Evolutionary conservation across 2,329 filamentous ascomycete genomes (phyloP).

Genomic region (Pestalotiopsis sp.): DNA sequence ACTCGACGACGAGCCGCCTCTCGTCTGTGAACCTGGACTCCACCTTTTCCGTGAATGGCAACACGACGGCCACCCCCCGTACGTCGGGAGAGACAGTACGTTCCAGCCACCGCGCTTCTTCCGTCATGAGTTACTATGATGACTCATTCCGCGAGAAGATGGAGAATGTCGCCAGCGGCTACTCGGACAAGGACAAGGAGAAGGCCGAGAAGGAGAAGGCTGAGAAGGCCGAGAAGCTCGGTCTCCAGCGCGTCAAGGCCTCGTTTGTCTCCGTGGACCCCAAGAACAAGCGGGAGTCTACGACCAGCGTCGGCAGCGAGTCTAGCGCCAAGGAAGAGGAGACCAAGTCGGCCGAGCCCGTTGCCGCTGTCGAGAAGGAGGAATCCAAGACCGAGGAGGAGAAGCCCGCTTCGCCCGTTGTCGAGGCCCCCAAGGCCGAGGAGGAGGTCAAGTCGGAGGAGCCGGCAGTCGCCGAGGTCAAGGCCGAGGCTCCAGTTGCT

Average conservation of each 20-base stretch:
- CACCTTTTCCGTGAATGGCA: constrained; percentile 13
- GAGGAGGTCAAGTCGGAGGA: background rate
- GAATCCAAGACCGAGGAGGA: background rate
- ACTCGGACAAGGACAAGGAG: constrained; percentile 11
- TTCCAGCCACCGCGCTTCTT: constrained; percentile 18
- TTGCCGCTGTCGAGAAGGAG: background rate
- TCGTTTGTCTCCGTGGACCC: constrained; percentile 14
- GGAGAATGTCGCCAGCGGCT: constrained; percentile 13
- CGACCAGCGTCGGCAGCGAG: background rate
- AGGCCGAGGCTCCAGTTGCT: background rate
- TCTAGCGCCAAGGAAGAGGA: background rate
- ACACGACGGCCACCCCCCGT: constrained; percentile 15
- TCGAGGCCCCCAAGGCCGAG: constrained; percentile 3
- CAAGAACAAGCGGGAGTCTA: constrained; percentile 7
- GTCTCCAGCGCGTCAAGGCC: constrained; percentile 14
- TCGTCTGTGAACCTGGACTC: constrained; percentile 17
- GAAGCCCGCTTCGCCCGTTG: background rate
- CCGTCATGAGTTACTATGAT: constrained; percentile 20
- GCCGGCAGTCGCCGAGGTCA: background rate
- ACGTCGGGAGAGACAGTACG: constrained; percentile 19
- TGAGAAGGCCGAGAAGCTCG: background rate
- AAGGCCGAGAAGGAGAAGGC: background rate
- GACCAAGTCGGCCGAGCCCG: background rate
- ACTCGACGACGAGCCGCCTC: constrained; percentile 20
- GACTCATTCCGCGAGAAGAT: constrained; percentile 20